Conservation (phyloP, 1,284 basidiomycete genomes). For the Malassezia obtusa region DNA sequence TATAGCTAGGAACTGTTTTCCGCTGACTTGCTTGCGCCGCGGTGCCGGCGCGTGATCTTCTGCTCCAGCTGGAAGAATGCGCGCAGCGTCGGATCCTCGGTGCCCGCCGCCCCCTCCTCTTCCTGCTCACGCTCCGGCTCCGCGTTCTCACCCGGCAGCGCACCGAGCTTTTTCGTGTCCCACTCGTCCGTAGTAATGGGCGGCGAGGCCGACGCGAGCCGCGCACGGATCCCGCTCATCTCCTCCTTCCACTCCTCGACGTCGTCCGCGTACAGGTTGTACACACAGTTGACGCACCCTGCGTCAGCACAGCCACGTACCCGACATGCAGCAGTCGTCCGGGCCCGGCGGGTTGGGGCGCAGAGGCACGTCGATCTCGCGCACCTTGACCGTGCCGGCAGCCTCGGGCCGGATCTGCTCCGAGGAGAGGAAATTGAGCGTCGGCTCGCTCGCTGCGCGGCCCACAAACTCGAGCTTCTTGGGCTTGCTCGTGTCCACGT, state of each 20-base stretch:
- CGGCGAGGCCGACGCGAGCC: constrained; percentile 54
- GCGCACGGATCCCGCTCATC: constrained; percentile 53
- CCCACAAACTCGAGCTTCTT: constrained; percentile 49
- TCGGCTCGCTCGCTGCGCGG: background rate
- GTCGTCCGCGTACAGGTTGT: constrained; percentile 73
- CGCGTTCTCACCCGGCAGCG: constrained; percentile 3
- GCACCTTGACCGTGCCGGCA: constrained; percentile 15
- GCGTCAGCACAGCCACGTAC: constrained; percentile 53
- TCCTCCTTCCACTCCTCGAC: constrained; percentile 59
- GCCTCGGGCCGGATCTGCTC: background rate
- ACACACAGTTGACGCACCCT: constrained; percentile 76
- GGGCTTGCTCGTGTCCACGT: constrained; percentile 53
- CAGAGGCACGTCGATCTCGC: constrained; percentile 27
- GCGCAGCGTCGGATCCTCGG: constrained; percentile 37
- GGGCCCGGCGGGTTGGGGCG: constrained; percentile 41
- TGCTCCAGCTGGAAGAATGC: constrained; percentile 43
- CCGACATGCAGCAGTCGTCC: constrained; percentile 39
- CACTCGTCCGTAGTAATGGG: constrained; percentile 56
- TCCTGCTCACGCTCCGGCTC: background rate
- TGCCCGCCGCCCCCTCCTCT: constrained; percentile 20
- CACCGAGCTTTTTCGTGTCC: constrained; percentile 53
- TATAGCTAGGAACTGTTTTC: background rate
- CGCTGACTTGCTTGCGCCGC: background rate
- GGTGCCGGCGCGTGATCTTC: constrained; percentile 20
- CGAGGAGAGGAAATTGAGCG: constrained; percentile 5